Conservation (phyloP, 345 rosid species). For the Isatis tinctoria region DNA sequence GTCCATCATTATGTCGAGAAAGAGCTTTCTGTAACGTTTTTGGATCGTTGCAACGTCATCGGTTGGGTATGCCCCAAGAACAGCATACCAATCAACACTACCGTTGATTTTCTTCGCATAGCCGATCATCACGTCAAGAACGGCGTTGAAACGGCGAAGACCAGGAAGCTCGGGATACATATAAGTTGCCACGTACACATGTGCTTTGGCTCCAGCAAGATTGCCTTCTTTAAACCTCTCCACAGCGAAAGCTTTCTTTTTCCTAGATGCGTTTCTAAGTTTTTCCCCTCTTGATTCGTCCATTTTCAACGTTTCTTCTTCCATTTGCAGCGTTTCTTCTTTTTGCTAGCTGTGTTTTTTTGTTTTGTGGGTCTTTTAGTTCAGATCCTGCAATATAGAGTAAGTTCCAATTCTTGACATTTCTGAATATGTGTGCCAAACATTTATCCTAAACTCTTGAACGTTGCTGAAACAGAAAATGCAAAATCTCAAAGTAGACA, state of each 20-base stretch:
- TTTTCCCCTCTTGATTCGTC: background rate
- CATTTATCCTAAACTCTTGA: background rate
- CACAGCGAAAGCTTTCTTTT: constrained; percentile 39
- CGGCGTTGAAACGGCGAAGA: constrained; percentile 37
- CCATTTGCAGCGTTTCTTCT: background rate
- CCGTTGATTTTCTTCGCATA: constrained; percentile 33
- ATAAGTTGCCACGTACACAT: constrained; percentile 33
- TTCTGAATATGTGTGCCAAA: background rate
- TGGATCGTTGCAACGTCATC: background rate
- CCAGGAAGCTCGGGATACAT: constrained; percentile 43
- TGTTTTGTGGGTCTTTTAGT: background rate
- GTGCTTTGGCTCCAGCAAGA: constrained; percentile 36
- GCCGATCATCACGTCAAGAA: constrained; percentile 36
- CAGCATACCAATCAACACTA: constrained; percentile 45
- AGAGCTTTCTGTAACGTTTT: background rate
- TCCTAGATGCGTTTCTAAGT: constrained; percentile 7
- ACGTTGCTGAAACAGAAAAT: background rate
- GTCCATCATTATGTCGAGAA: background rate
- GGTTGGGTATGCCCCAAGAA: background rate
- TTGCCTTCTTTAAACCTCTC: constrained; percentile 38
- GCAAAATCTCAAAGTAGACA: background rate
- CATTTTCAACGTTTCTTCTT: no score
- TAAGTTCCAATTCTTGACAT: background rate
- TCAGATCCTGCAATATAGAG: background rate
- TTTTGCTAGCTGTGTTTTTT: background rate